Evolutionary conservation across 2,329 filamentous ascomycete genomes (phyloP), one percentile per base, ranked within the genome.

Genomic region (Blastomyces silverae): DNA sequence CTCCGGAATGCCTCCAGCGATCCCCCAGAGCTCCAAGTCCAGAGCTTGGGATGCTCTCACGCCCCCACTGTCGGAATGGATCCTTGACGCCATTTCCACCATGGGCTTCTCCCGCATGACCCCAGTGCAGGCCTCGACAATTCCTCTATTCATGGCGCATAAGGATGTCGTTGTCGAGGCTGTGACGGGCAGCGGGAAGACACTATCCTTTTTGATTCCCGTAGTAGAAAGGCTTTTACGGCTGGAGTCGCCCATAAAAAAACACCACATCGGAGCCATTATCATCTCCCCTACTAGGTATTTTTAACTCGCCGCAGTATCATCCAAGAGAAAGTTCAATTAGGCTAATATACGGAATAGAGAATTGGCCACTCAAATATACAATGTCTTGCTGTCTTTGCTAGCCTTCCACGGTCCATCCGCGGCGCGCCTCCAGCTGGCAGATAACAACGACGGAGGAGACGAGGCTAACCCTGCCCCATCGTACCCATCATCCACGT

Each of bases 101-200:
- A 93, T 94, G 88, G 91, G 91, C 66, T 96, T 96, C 77, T 80
- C 83, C 68, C 88, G 89, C 75, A 92, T 94, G 83, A 97, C 92
- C 3, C 93, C 93, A 0, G 92, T 97, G n/a, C 93, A 97, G 79
- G 91, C 92, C 56, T 93, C 91, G 66, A 89, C 91, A 4, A 89
- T 97, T 69, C 91, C 92, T 15, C 84, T 96, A 62, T 94, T 96
- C 74, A 87, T 92, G 78, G 88, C 87, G 62, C 90, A 96, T 75
- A 96, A 95, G 73, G 92, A 96, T 76, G 90, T 96, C 4, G 92
- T 96, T 0, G 92, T 96, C 6, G 91, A 96, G 80, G 91, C 91
- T 42, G 92, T 96, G 3, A 96, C 92, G 2, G 92, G 92, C 15
- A 94, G 90, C 75, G 92, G 92, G 66, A 96, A 97, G 79, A 96